Percentiles rank a stretch among this genome's conserved stretches.
Conservation (phyloP, 257 asterid species). For the Oldenlandia corymbosa region DNA sequence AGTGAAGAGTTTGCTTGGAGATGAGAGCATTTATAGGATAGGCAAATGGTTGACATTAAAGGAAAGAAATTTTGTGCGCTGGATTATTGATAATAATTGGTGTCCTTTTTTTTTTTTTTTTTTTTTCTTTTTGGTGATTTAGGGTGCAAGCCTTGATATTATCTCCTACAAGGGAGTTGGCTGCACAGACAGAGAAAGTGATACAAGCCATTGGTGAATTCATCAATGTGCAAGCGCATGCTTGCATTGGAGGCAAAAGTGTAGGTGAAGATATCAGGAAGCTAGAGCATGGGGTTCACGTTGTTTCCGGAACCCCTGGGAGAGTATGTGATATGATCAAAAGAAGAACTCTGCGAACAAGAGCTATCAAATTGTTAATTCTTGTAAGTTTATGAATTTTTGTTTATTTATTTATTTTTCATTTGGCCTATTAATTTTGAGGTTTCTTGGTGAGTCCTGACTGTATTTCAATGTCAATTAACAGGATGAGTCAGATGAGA, state of each 20-base stretch:
- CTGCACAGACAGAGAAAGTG: constrained; percentile 88
- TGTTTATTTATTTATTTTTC: too few species aligned
- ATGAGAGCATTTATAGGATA: background rate
- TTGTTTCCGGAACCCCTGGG: constrained; percentile 98
- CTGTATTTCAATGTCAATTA: constrained; percentile 5
- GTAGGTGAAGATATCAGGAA: constrained; percentile 93
- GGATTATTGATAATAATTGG: background rate
- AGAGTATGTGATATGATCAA: constrained; percentile 97
- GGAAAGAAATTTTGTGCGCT: background rate
- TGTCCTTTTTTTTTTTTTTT: constrained; percentile 1
- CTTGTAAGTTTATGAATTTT: constrained; percentile 50
- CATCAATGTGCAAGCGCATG: constrained; percentile 85
- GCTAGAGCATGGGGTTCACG: constrained; percentile 95
- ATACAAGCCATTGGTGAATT: constrained; percentile 85
- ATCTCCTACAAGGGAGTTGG: constrained; percentile 97
- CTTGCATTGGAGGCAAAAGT: constrained; percentile 96
- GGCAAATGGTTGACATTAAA: background rate
- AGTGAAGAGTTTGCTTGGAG: background rate
- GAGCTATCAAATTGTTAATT: constrained; percentile 71
- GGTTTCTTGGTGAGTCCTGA: background rate
- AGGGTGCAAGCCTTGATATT: constrained; percentile 95
- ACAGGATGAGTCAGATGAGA: constrained; percentile 98
- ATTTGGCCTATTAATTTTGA: background rate
- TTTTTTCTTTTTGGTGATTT: constrained; percentile 8
- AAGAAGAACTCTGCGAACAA: constrained; percentile 85